phyloP scores from a whole-genome alignment of 768 basidiomycete genomes.

The Termitomyces sp. region DNA sequence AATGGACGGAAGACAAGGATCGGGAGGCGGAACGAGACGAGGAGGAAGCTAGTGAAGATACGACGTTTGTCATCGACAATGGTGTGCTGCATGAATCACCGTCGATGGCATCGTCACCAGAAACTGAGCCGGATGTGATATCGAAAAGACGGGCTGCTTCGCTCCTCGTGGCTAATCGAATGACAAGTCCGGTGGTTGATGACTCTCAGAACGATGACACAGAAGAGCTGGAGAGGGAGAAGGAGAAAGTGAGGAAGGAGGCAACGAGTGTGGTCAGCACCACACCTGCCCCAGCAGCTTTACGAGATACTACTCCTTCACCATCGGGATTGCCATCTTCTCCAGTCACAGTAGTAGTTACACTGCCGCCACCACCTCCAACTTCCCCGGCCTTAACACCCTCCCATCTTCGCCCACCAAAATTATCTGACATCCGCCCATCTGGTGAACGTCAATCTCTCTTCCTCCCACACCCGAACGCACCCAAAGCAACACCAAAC shows the following conservation, averaged over 20 bases:
- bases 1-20: neutral
- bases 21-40: neutral
- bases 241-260: conserved; percentile 4
- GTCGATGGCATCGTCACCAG: conserved; percentile 15
- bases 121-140: conserved; percentile 22
- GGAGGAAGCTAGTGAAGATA: neutral
- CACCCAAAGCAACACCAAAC: conserved; percentile 35
- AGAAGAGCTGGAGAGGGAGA: conserved; percentile 4
- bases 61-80: neutral
- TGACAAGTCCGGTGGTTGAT: conserved; percentile 18
- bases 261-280: neutral
- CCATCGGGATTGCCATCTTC: neutral
- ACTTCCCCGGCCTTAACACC: conserved; percentile 8
- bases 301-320: neutral
- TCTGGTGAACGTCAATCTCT: conserved; percentile 33
- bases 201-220: conserved; percentile 1
- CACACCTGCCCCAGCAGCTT: neutral
- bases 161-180: conserved; percentile 22
- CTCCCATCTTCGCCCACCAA: conserved; percentile 21
- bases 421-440: conserved; percentile 28
- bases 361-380: conserved; percentile 15
- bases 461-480: conserved; percentile 45
- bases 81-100: conserved; percentile 11
- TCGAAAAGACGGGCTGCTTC: conserved; percentile 11
- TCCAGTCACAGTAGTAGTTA: neutral